A percentile compares a stretch with the other conserved stretches of the same genome.
These are phyloP conservation scores for Hypoxylon trugodes DNA, from an alignment of 495 filamentous ascomycete genomes.

Conservation along the genomic window DNA sequence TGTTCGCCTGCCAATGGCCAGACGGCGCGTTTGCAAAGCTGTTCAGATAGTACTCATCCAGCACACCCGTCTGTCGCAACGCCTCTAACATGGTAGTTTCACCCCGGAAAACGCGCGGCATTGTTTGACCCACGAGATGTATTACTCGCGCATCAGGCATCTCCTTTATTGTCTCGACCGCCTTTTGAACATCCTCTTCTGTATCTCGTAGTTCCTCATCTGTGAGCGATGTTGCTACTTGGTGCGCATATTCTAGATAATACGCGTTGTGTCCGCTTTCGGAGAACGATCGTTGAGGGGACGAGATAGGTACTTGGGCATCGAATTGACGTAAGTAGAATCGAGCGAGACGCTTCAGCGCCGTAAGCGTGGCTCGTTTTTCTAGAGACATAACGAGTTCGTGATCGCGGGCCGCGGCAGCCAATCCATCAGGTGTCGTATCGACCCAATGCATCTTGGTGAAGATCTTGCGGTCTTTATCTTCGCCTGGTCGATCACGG, in stretches of 20 bases:
- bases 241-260: not conserved
- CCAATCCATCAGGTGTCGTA: not conserved
- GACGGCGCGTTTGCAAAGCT: not conserved
- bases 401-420: not conserved
- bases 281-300: too few relatives aligned
- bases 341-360: not conserved
- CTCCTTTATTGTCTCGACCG: not conserved
- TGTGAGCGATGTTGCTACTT: not conserved
- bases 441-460: not conserved
- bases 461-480: not conserved
- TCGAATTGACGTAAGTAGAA: not conserved
- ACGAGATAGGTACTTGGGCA: not conserved
- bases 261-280: too few relatives aligned
- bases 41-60: not conserved
- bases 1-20: not conserved
- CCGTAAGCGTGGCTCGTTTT: not conserved
- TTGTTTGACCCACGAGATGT: constrained; percentile 44
- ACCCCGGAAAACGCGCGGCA: constrained; percentile 42
- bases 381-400: not conserved
- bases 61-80: not conserved
- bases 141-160: constrained; percentile 18
- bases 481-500: not conserved
- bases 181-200: not conserved
- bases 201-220: not conserved
- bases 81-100: constrained; percentile 53